Base-by-base conservation (phyloP, 352 stramenopile genomes). In the Elongisporangium anandrum region DNA sequence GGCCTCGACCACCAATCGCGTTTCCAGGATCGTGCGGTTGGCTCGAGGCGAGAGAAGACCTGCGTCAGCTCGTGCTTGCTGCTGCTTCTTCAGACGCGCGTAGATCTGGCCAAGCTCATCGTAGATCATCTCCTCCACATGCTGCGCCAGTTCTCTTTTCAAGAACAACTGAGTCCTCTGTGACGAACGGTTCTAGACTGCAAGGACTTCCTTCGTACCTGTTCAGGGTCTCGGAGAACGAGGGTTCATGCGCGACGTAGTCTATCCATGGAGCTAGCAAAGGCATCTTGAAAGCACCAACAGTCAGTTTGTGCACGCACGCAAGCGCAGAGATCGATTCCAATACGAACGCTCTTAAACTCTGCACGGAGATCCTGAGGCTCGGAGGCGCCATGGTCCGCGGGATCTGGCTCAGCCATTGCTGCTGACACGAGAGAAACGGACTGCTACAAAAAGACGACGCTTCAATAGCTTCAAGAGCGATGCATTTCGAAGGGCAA, bases 1-100 rank as follows among this genome's bases (percentile, higher is more conserved):
- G 22, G 80, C 83, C 59, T 90, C 77, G 49, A 92, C 79, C 7
- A 87, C 63, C 8, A 92, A 57, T 1, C 68, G 75, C 34, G 62
- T 85, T 17, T 90, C 77, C 0, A 90, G 64, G 9, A 88, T 56
- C n/a, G 75, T 78, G 2, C 61, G 57, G 4, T 66, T 70, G 4
- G 80, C 80, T 16, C 59, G 57, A 13, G 64, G 68, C 4, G 75
- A 72, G 16, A 90, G 59, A 0, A 90, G 62, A 4, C 80, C 81
- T 0, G 65, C 65, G 7, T 65, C 60, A 41, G 88, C 72, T 15
- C 77, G 77, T 23, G 74, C 63, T 1, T 67, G 50, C 54, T 80
- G 66, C 13, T 85, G 62, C 17, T 67, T 76, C 60, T 81, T 64
- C 0, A 90, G 57, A 2, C 79, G 66, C 23, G 67, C 38, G 23